phyloP scores from a whole-genome alignment of 148 eudicot genomes.

The Spergularia marina region DNA sequence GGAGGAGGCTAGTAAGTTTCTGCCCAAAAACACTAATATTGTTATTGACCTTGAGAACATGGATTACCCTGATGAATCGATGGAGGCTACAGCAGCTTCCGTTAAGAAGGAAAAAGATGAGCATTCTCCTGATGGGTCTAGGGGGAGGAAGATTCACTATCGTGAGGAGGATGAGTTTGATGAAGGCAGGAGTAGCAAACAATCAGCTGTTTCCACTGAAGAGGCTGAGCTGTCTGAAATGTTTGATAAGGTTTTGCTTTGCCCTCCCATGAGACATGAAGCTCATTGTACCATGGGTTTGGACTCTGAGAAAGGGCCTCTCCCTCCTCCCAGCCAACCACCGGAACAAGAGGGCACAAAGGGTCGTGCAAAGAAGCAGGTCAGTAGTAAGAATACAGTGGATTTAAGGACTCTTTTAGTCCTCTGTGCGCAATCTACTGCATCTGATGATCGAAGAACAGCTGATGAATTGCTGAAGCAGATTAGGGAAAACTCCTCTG shows the following conservation, averaged over 20 bases:
- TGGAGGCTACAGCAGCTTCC: constrained; percentile 1
- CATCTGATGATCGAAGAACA: constrained; percentile 41
- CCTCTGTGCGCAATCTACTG: constrained; percentile 49
- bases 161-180: constrained; percentile 38
- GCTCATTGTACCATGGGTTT: constrained; percentile 18
- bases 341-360: constrained; percentile 17
- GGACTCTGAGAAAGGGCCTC: background rate
- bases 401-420: constrained; percentile 41
- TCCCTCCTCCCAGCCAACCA: background rate
- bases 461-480: constrained; percentile 44
- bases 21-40: constrained; percentile 32
- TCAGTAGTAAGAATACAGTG: constrained; percentile 25
- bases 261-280: constrained; percentile 21
- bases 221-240: constrained; percentile 45
- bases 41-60: constrained; percentile 30
- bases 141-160: constrained; percentile 37
- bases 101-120: constrained; percentile 31
- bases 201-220: constrained; percentile 38
- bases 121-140: constrained; percentile 19
- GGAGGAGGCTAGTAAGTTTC: constrained; percentile 51
- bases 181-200: constrained; percentile 46
- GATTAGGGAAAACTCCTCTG: constrained; percentile 44
- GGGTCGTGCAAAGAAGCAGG: constrained; percentile 25
- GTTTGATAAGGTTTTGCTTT: constrained; percentile 57
- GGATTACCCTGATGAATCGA: constrained; percentile 25